phyloP scores from a whole-genome alignment of 805 yeast genomes.

The Blastobotrys terrestris region DNA sequence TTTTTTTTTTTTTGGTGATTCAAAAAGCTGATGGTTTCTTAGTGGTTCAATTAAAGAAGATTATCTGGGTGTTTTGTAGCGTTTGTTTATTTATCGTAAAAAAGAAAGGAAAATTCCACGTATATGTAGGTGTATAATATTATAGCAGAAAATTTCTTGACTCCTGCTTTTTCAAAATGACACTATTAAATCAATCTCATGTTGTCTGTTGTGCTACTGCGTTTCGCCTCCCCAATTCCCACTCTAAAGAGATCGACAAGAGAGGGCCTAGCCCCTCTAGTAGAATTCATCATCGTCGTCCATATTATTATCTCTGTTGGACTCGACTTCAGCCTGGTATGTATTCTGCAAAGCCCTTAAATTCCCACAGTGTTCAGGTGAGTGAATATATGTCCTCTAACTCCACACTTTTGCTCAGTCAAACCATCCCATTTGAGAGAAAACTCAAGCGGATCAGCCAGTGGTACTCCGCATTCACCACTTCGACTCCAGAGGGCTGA shows the following conservation, averaged over 20 bases:
- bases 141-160: too few relatives aligned
- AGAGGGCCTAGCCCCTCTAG: too few relatives aligned
- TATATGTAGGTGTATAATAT: neutral
- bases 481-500: neutral
- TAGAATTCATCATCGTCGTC: neutral
- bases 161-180: too few relatives aligned
- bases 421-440: neutral
- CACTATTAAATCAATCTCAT: too few relatives aligned
- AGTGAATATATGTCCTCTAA: neutral
- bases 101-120: neutral
- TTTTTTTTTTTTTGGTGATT: neutral
- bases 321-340: neutral
- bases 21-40: neutral
- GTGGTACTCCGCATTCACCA: neutral
- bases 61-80: constrained; percentile 75
- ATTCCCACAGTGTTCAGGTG: neutral
- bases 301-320: neutral
- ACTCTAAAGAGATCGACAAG: too few relatives aligned
- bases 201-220: too few relatives aligned
- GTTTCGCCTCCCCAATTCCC: too few relatives aligned
- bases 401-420: neutral
- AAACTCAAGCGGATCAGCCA: neutral
- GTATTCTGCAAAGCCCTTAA: neutral
- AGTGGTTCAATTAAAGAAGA: constrained; percentile 94
- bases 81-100: neutral